Evolutionary conservation across 139 green algal genomes (phyloP).

Genomic region (Volvox africanus): DNA sequence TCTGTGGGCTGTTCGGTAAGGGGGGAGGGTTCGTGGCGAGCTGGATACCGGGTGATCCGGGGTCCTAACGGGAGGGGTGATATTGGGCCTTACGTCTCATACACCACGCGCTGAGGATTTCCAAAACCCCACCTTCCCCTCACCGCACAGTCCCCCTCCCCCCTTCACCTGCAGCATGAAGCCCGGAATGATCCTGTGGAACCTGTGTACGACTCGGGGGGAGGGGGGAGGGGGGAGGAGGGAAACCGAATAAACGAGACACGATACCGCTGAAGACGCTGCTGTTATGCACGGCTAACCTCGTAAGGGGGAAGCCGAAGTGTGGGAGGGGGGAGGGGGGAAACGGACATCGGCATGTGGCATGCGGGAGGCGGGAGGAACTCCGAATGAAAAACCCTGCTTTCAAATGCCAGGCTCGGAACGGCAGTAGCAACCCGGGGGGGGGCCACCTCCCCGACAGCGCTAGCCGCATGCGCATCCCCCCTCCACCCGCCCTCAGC

Average conservation of each 20-base stretch:
- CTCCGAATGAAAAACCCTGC: not conserved
- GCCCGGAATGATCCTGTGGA: slow-evolving; percentile 65
- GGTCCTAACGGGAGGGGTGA: not conserved
- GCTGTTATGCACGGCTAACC: too few relatives aligned
- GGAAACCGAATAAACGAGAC: too few relatives aligned
- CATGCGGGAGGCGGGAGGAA: not conserved
- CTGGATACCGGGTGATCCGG: not conserved
- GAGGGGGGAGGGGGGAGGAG: not conserved
- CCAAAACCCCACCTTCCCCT: not conserved
- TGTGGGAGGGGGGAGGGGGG: too few relatives aligned
- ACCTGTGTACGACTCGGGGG: slow-evolving; percentile 1
- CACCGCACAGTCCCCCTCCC: not conserved
- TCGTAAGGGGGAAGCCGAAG: too few relatives aligned
- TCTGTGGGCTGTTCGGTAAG: too few relatives aligned
- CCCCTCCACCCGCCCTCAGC: slow-evolving; percentile 62
- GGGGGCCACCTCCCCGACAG: too few relatives aligned
- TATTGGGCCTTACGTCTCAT: too few relatives aligned
- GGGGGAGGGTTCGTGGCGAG: too few relatives aligned
- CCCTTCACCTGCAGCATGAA: slow-evolving; percentile 63
- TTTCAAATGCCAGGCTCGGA: not conserved
- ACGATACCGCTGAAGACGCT: too few relatives aligned
- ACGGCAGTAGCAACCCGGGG: not conserved
- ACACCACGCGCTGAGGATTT: too few relatives aligned
- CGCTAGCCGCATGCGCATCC: too few relatives aligned
- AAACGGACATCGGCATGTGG: too few relatives aligned